Base-by-base conservation (phyloP, 2,329 filamentous ascomycete species). In the Penicillium aurantiogriseum region DNA sequence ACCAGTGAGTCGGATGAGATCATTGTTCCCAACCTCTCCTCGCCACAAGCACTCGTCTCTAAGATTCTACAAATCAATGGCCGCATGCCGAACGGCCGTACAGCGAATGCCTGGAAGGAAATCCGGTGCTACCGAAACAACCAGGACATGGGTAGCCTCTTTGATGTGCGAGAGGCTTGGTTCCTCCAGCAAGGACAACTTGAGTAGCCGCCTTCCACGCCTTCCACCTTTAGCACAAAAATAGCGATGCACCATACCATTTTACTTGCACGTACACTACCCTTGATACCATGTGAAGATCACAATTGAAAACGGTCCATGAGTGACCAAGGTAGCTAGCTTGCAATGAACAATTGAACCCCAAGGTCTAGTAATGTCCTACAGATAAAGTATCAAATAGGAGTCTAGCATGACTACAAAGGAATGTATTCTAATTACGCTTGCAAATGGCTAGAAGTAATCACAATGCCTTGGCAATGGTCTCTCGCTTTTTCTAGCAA, bases 121-220 rank as follows among this genome's bases (percentile, higher is more conserved):
- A 67, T 79, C 23, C 76, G 77, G 9, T 76, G 74, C 51, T 74
- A 71, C 44, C 69, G 77, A 45, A 69, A 77, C 36, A 78, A 79
- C 39, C 77, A 79, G 63, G 77, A 79, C 43, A 77, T 79, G 65
- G 77, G 77, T 4, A 77, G 69, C 52, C 68, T 79, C 23, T 79
- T 74, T 68, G 77, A 79, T 40, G 67, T 79, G 44, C 68, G 77
- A 43, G 73, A 78, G 54, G 67, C 67, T 48, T 77, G 74, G 75
- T 77, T 67, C 59, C 17, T 69, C 19, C 71, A 65, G 52, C 57
- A 63, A 13, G 31, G 50, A 35, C 19, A 4, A 35, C 29, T 27
- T 11, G 63, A 63, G 47, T 66, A 59, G 38, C n/a, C 51, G 4
- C 29, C 44, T 21, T 36, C 21, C 10, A 27, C 21, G 4, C 29